A percentile compares a stretch with the other conserved stretches of the same genome.
Conservation (phyloP, 192 early-diverging fungal species). For the Dispira simplex region DNA sequence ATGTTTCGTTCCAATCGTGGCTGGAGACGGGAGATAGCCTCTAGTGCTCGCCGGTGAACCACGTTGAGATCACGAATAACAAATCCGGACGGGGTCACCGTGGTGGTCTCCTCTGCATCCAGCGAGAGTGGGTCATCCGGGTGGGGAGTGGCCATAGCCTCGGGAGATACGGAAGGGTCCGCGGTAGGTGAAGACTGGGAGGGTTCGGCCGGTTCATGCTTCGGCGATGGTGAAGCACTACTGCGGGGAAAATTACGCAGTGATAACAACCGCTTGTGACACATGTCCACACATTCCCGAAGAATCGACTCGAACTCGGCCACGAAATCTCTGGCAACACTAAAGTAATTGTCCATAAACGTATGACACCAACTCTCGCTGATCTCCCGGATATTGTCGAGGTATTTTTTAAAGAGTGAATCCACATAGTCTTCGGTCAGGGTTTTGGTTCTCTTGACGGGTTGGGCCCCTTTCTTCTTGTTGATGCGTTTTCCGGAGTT, state of each 20-base stretch:
- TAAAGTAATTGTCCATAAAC: constrained; percentile 35
- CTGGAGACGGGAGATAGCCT: constrained; percentile 20
- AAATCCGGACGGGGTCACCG: background rate
- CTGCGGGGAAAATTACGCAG: constrained; percentile 22
- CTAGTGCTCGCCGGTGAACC: constrained; percentile 21
- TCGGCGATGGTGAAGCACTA: background rate
- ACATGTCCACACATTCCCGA: constrained; percentile 34
- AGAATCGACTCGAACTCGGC: constrained; percentile 32
- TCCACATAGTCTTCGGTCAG: constrained; percentile 29
- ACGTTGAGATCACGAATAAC: constrained; percentile 16
- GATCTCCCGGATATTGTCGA: constrained; percentile 31
- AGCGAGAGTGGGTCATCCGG: too few relatives aligned
- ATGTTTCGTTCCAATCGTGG: constrained; percentile 27
- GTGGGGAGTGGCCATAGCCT: too few relatives aligned
- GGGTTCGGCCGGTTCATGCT: too few relatives aligned
- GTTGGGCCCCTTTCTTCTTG: too few relatives aligned
- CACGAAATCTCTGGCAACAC: constrained; percentile 34
- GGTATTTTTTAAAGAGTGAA: constrained; percentile 21
- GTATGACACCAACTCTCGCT: constrained; percentile 30
- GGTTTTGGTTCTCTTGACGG: background rate
- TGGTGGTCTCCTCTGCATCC: background rate
- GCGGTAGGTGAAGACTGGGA: too few relatives aligned
- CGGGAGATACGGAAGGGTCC: too few relatives aligned
- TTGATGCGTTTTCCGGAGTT: too few relatives aligned
- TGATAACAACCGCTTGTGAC: constrained; percentile 31